Percentiles rank a stretch among this genome's conserved stretches.
Evolutionary conservation across 139 green algal species (phyloP).

Genomic region (Axilococcus clingmanii): DNA sequence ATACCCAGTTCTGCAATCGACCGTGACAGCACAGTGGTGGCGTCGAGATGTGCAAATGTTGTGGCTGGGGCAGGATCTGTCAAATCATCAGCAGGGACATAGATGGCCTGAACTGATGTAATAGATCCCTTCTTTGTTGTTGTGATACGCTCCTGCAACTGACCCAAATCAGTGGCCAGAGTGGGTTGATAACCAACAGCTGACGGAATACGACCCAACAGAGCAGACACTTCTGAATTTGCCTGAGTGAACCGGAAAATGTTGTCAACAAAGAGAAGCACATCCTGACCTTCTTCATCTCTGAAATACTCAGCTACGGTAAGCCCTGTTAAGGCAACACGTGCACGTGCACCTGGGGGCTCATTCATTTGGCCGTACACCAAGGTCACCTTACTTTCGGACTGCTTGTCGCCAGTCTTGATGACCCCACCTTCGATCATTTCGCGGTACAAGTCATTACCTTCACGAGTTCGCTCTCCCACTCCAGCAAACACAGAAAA

Average conservation of each 20-base stretch:
- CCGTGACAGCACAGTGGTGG: slow-evolving; percentile 97
- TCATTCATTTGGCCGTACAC: slow-evolving; percentile 99
- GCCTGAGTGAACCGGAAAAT: slow-evolving; percentile 99
- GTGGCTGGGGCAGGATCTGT: slow-evolving; percentile 97
- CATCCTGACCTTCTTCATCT: slow-evolving; percentile 97
- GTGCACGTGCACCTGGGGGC: slow-evolving; percentile 93
- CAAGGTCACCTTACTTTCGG: slow-evolving; percentile 95
- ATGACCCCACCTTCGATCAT: slow-evolving; percentile 99
- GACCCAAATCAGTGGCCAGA: slow-evolving; percentile 93
- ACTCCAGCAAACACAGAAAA: slow-evolving; percentile 99
- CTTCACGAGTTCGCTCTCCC: slow-evolving; percentile 96
- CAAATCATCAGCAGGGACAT: slow-evolving; percentile 97
- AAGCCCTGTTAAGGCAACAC: slow-evolving; percentile 94
- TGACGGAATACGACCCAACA: slow-evolving; percentile 98
- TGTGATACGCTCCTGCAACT: slow-evolving; percentile 97
- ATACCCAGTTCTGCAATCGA: slow-evolving; percentile 98
- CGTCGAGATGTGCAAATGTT: slow-evolving; percentile 97
- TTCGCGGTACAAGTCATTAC: slow-evolving; percentile 98
- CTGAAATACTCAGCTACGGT: slow-evolving; percentile 99
- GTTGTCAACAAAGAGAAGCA: slow-evolving; percentile 99
- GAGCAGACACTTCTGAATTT: slow-evolving; percentile 97
- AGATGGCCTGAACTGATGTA: slow-evolving; percentile 98
- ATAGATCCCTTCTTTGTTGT: slow-evolving; percentile 98
- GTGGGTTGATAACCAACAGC: slow-evolving; percentile 99
- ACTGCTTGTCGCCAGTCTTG: slow-evolving; percentile 82